Evolutionary conservation across 2,329 filamentous ascomycete genomes (phyloP).

Genomic region (Exophiala lecanii-corni): DNA sequence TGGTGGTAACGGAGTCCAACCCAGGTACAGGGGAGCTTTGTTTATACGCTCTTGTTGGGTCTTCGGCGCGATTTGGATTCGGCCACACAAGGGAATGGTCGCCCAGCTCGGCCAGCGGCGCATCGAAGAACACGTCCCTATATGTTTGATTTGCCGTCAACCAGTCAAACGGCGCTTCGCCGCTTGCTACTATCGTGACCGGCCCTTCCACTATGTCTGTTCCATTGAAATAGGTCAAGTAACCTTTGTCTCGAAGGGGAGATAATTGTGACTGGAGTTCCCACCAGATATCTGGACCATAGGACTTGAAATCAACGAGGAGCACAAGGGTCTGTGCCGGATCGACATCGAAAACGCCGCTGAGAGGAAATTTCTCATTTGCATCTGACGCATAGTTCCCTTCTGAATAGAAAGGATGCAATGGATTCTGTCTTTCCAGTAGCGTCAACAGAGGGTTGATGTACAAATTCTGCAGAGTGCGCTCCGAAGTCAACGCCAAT

Average conservation of each 20-base stretch:
- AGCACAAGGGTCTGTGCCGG: constrained; percentile 47
- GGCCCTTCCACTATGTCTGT: constrained; percentile 34
- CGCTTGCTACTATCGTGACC: constrained; percentile 51
- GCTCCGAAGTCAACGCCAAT: constrained; percentile 40
- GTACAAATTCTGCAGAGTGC: constrained; percentile 50
- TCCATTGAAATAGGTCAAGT: constrained; percentile 49
- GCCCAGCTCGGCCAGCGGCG: constrained; percentile 38
- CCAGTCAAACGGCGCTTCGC: constrained; percentile 47
- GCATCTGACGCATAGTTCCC: constrained; percentile 9
- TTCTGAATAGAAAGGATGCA: constrained; percentile 32
- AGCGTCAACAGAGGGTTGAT: constrained; percentile 47
- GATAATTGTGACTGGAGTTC: constrained; percentile 37
- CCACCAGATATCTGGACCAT: constrained; percentile 35
- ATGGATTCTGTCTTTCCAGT: constrained; percentile 46
- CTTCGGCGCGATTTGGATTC: not conserved
- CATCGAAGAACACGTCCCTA: constrained; percentile 54
- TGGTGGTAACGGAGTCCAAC: not conserved
- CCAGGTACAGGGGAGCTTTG: not conserved
- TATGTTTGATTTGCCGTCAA: constrained; percentile 42
- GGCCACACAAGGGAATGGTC: not conserved
- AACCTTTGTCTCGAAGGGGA: constrained; percentile 45
- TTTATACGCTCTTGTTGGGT: not conserved
- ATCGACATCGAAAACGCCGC: constrained; percentile 48
- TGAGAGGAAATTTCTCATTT: constrained; percentile 19
- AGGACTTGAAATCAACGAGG: constrained; percentile 48